Percentiles rank a stretch among this genome's conserved stretches.
These are phyloP conservation scores for Colletotrichum higginsianum DNA, from an alignment of 2,329 filamentous ascomycete genomes.

Conservation along the genomic window DNA sequence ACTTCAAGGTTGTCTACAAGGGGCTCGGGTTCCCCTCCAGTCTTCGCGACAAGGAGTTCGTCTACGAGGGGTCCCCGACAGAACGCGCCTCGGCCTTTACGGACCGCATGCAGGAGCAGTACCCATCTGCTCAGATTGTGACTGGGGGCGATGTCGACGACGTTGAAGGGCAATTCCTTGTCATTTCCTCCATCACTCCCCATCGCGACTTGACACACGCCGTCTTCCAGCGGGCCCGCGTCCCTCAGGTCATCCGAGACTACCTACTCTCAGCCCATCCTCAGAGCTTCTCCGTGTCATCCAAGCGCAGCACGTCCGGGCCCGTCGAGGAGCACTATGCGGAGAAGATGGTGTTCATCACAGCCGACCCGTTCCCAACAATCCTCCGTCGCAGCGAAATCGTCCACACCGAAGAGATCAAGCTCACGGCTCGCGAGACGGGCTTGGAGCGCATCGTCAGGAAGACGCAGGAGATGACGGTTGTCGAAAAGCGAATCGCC, in stretches of 20 bases:
- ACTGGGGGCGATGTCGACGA: slow-evolving; percentile 79
- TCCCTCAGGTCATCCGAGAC: slow-evolving; percentile 87
- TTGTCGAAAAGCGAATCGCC: slow-evolving; percentile 80
- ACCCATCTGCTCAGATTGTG: slow-evolving; percentile 87
- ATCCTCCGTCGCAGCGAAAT: slow-evolving; percentile 92
- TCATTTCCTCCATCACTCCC: slow-evolving; percentile 84
- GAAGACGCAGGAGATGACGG: slow-evolving; percentile 88
- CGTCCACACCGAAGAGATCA: slow-evolving; percentile 75
- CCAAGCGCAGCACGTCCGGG: slow-evolving; percentile 78
- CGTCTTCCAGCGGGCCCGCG: slow-evolving; percentile 89
- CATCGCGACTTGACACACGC: slow-evolving; percentile 87
- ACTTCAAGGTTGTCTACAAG: slow-evolving; percentile 92
- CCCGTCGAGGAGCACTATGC: slow-evolving; percentile 81
- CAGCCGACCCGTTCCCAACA: slow-evolving; percentile 89
- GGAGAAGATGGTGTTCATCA: slow-evolving; percentile 88
- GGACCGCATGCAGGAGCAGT: slow-evolving; percentile 92
- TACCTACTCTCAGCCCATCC: slow-evolving; percentile 86
- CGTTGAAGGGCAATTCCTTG: slow-evolving; percentile 90
- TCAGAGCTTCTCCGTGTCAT: slow-evolving; percentile 83
- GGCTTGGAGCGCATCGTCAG: slow-evolving; percentile 90
- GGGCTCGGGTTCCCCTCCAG: slow-evolving; percentile 88
- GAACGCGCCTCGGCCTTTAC: slow-evolving; percentile 88
- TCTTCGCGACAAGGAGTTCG: slow-evolving; percentile 90
- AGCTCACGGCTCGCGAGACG: slow-evolving; percentile 84
- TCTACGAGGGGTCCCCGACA: slow-evolving; percentile 85